Conservation (phyloP, 495 filamentous ascomycete genomes). For the Cercophora newfieldiana region DNA sequence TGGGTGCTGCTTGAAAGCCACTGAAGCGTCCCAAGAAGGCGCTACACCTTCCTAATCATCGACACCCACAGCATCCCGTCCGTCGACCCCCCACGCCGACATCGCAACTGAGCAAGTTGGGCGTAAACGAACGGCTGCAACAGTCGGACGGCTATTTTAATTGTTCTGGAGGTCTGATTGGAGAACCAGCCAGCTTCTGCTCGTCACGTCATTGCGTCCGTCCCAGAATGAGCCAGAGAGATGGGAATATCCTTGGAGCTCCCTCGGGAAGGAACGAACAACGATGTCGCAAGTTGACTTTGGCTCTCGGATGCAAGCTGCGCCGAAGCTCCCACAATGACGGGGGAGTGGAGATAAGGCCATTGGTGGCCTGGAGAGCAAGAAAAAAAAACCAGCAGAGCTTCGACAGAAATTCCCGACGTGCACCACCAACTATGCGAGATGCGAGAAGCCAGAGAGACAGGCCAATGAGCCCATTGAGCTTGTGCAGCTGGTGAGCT, state of each 20-base stretch:
- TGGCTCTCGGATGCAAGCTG: background rate
- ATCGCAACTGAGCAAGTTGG: slow-evolving; percentile 12
- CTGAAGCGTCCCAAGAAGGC: background rate
- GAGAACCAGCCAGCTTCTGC: background rate
- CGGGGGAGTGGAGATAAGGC: background rate
- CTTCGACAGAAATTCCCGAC: too few species aligned
- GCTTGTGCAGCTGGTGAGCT: background rate
- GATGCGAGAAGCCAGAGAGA: too few species aligned
- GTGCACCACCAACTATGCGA: too few species aligned
- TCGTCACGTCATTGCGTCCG: slow-evolving; percentile 9
- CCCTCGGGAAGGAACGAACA: background rate
- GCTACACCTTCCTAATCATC: background rate
- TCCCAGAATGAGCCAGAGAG: background rate
- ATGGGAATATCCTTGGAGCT: background rate
- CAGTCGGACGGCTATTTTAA: background rate
- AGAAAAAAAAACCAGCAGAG: background rate
- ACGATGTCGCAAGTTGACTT: background rate
- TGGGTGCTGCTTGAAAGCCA: background rate
- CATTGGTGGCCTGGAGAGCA: background rate
- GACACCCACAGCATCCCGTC: background rate
- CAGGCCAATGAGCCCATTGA: too few species aligned
- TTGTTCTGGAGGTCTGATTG: background rate
- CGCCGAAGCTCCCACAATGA: background rate
- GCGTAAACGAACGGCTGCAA: background rate
- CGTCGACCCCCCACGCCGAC: background rate